Evolutionary conservation across 352 stramenopile genomes (phyloP), one percentile per base, ranked within the genome.

Genomic region (Phytophthora lateralis): DNA sequence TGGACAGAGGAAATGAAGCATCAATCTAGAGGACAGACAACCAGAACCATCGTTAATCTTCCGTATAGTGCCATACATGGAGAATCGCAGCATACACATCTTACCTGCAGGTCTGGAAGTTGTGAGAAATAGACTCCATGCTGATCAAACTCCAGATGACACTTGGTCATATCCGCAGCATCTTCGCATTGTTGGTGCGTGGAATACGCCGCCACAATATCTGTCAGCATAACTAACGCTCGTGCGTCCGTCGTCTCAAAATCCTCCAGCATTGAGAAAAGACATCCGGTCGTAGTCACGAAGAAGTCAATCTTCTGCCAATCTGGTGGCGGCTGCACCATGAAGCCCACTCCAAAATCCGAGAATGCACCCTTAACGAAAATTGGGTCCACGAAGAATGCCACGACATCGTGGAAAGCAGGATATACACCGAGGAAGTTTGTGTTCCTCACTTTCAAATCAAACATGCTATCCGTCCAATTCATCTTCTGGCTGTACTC

Each of bases 41-140:
- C 58, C 6, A 61, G 15, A 55, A 35, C 1, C 10, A 47, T n/a
- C 39, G 20, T 42, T 51, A 53, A 34, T 17, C 4, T 21, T 17
- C 1, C 15, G 17, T 2, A 20, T n/a, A 8, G 34, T 17, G 12
- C 34, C 6, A 41, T 41, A 29, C 26, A 29, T 32, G 27, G 27
- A 32, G 27, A 42, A 42, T 17, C n/a, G 15, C 35, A 21, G n/a
- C 35, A 42, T 11, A 17, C 5, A 11, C 5, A 4, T n/a, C 35
- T 30, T 77, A 91, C 83, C 81, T 95, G 82, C 8, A 93, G 70
- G 55, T 93, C 84, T 51, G 88, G 88, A 24, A 96, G 72, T 48
- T 93, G 83, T 2, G 88, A 94, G 57, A 96, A 94, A 56, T 92
- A 96, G 18, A 96, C 63, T 1, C 88, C 88, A 37, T 80, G 81